Base-by-base conservation (phyloP, 768 basidiomycete genomes). In the Tricholoma flavovirens region DNA sequence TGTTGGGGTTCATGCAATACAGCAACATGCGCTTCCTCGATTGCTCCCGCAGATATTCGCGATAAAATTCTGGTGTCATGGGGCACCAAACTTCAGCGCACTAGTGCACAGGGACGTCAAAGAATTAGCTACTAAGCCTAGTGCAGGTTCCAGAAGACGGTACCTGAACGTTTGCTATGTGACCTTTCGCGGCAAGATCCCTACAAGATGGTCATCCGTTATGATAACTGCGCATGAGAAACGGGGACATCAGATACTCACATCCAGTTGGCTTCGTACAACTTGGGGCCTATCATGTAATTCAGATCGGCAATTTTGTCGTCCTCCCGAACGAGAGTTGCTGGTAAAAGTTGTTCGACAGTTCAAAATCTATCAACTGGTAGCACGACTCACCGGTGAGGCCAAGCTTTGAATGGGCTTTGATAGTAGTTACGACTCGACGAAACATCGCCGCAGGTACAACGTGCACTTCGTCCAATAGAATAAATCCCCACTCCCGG, bases 251-350 rank as follows among this genome's bases (percentile, higher is more conserved):
- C 51, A 8, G 38, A 30, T 17, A 65, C 75, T 45, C 62, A 81
- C 96, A 99, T 98, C 97, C 97, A 99, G 69, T 99, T 99, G 4
- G 97, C 97, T 73, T 99, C 97, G 67, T 99, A 99, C 29, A 99
- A 80, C 72, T 99, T 99, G 9, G 97, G 97, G 6, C 97, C 97
- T 69, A 99, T 98, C 87, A 98, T 91, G 67, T 98, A 99, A 68
- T 98, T 98, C 55, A 99, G 77, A 73, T 99, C 97, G 14, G 89
- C 88, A 66, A 99, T 98, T 75, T 98, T 98, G 71, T 99, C 97
- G 66, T 99, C 97, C 73, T 99, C 97, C 57, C 97, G 89, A 22
- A 99, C 97, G 40, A 99, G 86, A 2, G 97, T 99, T 3, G 97
- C 97, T 96, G 66, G 29, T 40, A 29, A 56, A 30, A 53, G 30